phyloP scores from a whole-genome alignment of 1,284 basidiomycete species.

The Trametes polyzona region DNA sequence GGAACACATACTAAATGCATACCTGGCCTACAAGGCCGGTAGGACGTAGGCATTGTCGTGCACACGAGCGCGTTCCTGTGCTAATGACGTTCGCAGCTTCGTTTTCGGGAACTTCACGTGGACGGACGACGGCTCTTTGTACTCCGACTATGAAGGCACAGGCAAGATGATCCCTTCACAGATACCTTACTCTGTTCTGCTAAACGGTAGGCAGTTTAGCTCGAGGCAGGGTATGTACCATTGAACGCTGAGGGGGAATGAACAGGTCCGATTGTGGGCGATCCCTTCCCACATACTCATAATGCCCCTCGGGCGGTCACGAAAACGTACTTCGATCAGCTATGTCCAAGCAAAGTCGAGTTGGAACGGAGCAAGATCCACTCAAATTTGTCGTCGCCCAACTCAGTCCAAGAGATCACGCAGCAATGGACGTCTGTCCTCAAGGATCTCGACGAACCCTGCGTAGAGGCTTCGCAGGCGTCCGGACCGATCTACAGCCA shows the following conservation, averaged over 20 bases:
- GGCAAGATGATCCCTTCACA: conserved; percentile 51
- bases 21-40: conserved; percentile 48
- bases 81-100: conserved; percentile 35
- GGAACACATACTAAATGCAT: conserved; percentile 51
- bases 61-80: background rate
- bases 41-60: conserved; percentile 42
- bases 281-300: conserved; percentile 34
- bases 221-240: background rate
- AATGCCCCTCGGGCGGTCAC: conserved; percentile 40
- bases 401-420: conserved; percentile 37
- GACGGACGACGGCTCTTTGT: conserved; percentile 36
- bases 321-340: conserved; percentile 39
- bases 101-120: conserved; percentile 74
- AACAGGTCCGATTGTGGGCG: conserved; percentile 47
- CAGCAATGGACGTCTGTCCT: conserved; percentile 55
- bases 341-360: conserved; percentile 41
- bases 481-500: conserved; percentile 39
- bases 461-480: conserved; percentile 18
- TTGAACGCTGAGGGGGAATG: no score
- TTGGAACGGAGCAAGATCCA: conserved; percentile 27
- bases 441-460: conserved; percentile 45
- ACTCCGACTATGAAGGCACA: conserved; percentile 35
- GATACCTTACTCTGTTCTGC: conserved; percentile 63
- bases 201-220: conserved; percentile 42
- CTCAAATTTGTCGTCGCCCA: background rate